A percentile compares a stretch with the other conserved stretches of the same genome.
phyloP scores from a whole-genome alignment of 2,329 filamentous ascomycete genomes.

The Ophiostoma australiae region DNA sequence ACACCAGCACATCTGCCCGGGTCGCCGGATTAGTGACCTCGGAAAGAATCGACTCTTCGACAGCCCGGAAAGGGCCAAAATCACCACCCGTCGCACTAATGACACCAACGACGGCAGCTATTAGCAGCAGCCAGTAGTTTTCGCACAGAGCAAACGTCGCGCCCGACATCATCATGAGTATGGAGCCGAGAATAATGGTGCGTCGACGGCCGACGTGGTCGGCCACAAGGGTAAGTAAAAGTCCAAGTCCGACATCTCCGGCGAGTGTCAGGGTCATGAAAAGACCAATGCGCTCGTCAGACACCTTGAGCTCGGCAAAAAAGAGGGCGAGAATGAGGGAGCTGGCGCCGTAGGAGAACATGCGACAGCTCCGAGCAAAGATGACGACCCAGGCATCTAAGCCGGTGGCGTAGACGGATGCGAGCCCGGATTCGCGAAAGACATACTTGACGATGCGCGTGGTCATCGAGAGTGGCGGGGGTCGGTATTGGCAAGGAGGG shows the following conservation, averaged over 20 bases:
- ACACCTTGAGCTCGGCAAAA: slow-evolving; percentile 50
- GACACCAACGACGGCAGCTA: slow-evolving; percentile 56
- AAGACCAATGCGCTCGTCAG: slow-evolving; percentile 55
- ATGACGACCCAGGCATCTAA: slow-evolving; percentile 52
- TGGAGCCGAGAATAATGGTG: slow-evolving; percentile 49
- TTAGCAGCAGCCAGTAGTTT: slow-evolving; percentile 55
- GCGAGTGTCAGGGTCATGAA: slow-evolving; percentile 62
- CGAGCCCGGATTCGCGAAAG: slow-evolving; percentile 46
- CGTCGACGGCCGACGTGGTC: slow-evolving; percentile 54
- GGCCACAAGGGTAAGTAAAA: slow-evolving; percentile 54
- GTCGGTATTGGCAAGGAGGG: not conserved
- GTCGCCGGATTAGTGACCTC: slow-evolving; percentile 53
- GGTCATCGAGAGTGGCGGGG: slow-evolving; percentile 18
- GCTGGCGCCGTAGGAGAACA: slow-evolving; percentile 60
- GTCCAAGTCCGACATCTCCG: slow-evolving; percentile 56
- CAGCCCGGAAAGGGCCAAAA: slow-evolving; percentile 62
- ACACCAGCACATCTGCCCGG: slow-evolving; percentile 59
- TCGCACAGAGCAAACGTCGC: slow-evolving; percentile 49
- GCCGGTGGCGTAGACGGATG: slow-evolving; percentile 44
- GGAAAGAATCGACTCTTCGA: slow-evolving; percentile 61
- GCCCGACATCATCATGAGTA: slow-evolving; percentile 55
- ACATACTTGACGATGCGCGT: slow-evolving; percentile 22
- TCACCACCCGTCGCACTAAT: slow-evolving; percentile 60
- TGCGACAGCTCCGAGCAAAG: slow-evolving; percentile 47
- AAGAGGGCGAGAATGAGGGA: slow-evolving; percentile 59